A percentile compares a stretch with the other conserved stretches of the same genome.
Evolutionary conservation across 2,329 filamentous ascomycete genomes (phyloP).

Genomic region (Verticillium nonalfalfae): DNA sequence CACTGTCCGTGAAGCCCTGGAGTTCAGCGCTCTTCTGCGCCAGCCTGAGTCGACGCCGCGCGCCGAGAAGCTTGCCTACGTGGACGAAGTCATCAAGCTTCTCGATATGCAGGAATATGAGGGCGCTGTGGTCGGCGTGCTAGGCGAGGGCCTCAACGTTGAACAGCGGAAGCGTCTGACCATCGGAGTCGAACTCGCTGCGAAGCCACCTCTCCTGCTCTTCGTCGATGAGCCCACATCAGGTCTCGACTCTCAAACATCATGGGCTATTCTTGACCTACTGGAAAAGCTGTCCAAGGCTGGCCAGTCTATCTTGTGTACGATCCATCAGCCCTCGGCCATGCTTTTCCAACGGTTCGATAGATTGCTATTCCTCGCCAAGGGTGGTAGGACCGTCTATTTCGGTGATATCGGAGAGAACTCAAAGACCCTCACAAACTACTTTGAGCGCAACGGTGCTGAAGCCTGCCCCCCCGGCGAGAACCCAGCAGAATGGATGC

Average conservation of each 20-base stretch:
- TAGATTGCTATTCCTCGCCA: constrained; percentile 69
- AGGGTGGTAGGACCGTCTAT: constrained; percentile 73
- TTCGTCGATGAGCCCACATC: constrained; percentile 96
- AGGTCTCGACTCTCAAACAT: constrained; percentile 87
- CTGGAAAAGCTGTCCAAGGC: constrained; percentile 84
- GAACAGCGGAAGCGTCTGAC: constrained; percentile 73
- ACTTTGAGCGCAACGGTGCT: constrained; percentile 71
- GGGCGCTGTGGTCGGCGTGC: constrained; percentile 84
- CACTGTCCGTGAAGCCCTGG: constrained; percentile 82
- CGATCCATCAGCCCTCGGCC: constrained; percentile 94
- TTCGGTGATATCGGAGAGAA: constrained; percentile 73
- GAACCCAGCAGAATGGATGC: constrained; percentile 82
- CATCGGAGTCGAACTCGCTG: constrained; percentile 89
- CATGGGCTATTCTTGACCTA: constrained; percentile 84
- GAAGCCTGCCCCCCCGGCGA: constrained; percentile 57
- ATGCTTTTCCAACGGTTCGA: constrained; percentile 93
- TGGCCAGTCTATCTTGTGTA: constrained; percentile 91
- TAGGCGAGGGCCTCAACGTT: constrained; percentile 75
- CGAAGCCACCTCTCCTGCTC: constrained; percentile 81
- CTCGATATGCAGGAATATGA: constrained; percentile 87
- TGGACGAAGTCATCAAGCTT: constrained; percentile 84
- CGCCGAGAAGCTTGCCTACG: constrained; percentile 77
- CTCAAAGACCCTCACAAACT: constrained; percentile 60
- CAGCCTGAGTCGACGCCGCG: constrained; percentile 70
- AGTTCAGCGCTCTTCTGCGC: constrained; percentile 79